Evolutionary conservation across 2,329 filamentous ascomycete genomes (phyloP).

Genomic region (Aureobasidium pullulans): DNA sequence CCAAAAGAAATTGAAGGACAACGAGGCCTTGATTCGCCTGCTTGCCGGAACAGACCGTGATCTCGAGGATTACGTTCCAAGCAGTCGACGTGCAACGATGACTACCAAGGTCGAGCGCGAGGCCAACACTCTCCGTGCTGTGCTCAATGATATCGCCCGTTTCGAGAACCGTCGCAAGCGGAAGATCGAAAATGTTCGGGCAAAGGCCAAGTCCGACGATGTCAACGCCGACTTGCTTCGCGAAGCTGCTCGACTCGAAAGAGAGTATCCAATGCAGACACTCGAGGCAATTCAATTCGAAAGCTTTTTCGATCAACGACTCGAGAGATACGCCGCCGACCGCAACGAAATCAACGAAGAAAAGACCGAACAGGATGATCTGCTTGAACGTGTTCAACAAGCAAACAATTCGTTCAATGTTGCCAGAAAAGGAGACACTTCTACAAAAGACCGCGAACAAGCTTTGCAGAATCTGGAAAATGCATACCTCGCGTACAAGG

Average conservation of each 20-base stretch:
- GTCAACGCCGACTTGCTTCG: conserved; percentile 74
- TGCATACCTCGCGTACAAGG: conserved; percentile 92
- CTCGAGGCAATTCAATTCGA: conserved; percentile 90
- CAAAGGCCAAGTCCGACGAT: conserved; percentile 79
- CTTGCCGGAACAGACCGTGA: conserved; percentile 73
- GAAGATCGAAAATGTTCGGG: conserved; percentile 69
- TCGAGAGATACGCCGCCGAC: conserved; percentile 76
- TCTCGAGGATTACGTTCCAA: conserved; percentile 83
- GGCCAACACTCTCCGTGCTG: conserved; percentile 66
- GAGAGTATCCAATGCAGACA: conserved; percentile 74
- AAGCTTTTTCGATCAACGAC: conserved; percentile 73
- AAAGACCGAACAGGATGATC: conserved; percentile 70
- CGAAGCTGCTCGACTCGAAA: conserved; percentile 78
- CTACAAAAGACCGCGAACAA: conserved; percentile 68
- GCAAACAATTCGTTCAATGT: conserved; percentile 72
- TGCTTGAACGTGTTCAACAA: conserved; percentile 61
- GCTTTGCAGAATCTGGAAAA: conserved; percentile 83
- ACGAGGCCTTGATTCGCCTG: conserved; percentile 66
- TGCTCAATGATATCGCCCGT: conserved; percentile 76
- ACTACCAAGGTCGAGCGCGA: conserved; percentile 74
- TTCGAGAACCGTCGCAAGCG: conserved; percentile 74
- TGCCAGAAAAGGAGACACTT: conserved; percentile 60
- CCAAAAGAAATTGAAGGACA: conserved; percentile 68
- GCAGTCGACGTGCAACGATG: conserved; percentile 69
- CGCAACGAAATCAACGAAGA: conserved; percentile 60